Conservation (phyloP, 2,329 filamentous ascomycete species). For the Seiridium cupressi region DNA sequence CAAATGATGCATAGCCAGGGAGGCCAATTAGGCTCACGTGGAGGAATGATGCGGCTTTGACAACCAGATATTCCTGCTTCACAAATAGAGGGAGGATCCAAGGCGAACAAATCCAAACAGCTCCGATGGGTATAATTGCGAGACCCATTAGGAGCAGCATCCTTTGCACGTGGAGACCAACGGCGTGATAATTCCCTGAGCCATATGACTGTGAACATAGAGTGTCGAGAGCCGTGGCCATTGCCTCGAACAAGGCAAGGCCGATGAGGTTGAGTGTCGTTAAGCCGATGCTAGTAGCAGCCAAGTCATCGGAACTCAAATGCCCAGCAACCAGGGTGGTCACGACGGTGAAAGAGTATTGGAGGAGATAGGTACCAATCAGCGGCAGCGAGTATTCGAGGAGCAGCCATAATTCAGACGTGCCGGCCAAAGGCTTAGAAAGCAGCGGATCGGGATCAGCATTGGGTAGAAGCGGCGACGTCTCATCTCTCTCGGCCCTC, state of each 20-base stretch:
- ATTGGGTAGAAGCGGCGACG: not conserved
- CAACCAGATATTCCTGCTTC: constrained; percentile 43
- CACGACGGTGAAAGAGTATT: constrained; percentile 51
- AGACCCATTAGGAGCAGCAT: constrained; percentile 49
- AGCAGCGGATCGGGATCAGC: not conserved
- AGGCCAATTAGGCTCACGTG: constrained; percentile 46
- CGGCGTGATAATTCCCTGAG: constrained; percentile 42
- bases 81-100: constrained; percentile 43
- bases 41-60: constrained; percentile 48
- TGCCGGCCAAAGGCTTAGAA: not conserved
- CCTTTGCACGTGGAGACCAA: constrained; percentile 51
- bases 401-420: constrained; percentile 24
- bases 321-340: constrained; percentile 52
- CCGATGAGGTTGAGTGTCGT: constrained; percentile 55
- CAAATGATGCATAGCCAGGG: constrained; percentile 53
- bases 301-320: constrained; percentile 49
- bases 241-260: constrained; percentile 47
- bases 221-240: constrained; percentile 50
- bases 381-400: constrained; percentile 44
- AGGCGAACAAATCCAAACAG: constrained; percentile 47
- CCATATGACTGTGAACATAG: constrained; percentile 51
- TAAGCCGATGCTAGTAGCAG: constrained; percentile 48
- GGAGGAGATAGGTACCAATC: constrained; percentile 51
- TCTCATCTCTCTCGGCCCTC: not conserved
- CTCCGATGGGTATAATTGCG: constrained; percentile 44